Base-by-base conservation (phyloP, 768 basidiomycete species). In the Tricholoma bakamatsutake region DNA sequence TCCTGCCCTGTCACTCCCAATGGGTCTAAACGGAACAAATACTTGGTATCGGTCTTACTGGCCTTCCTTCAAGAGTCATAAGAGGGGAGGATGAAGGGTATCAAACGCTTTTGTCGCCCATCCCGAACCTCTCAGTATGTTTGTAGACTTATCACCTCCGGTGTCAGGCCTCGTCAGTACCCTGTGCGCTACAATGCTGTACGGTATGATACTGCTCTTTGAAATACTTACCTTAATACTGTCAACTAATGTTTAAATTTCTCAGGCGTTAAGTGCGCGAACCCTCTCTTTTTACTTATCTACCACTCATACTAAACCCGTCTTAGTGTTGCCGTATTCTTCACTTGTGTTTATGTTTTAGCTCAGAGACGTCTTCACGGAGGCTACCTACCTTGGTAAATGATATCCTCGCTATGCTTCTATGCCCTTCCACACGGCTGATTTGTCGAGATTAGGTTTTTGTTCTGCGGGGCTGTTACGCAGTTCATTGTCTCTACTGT, bases 401-500 rank as follows among this genome's bases (percentile, higher is more conserved):
- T 49, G n/a, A 33, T 12, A 12, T 15, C 15, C 24, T 40, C 28
- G 8, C 34, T 24, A 24, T 24, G 34, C 45, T 28, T 21, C 17
- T 27, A 33, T 34, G 55, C 50, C 33, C 7, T 28, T 28, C 2
- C 17, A 13, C 49, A 15, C 17, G 45, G 11, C 24, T 18, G 39
- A 35, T 53, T 24, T 17, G 17, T 54, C 33, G 3, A 39, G 10
- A 17, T 30, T 7, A 64, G 62, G 57, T 54, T 61, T 55, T 24
- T 64, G 4, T 24, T 61, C 24, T 17, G 37, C 6, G 51, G 52
- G 6, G 49, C 59, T 5, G 53, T 55, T 9, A 13, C 49, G 5
- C 62, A 64, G 46, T 64, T 64, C 39, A 12, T 60, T n/a, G 34
- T 61, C 11, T 59, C 60, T 2, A 61, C 59, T 3, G 24, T 55